Base-by-base conservation (phyloP, 352 stramenopile species). In the Pythium guiyangense region DNA sequence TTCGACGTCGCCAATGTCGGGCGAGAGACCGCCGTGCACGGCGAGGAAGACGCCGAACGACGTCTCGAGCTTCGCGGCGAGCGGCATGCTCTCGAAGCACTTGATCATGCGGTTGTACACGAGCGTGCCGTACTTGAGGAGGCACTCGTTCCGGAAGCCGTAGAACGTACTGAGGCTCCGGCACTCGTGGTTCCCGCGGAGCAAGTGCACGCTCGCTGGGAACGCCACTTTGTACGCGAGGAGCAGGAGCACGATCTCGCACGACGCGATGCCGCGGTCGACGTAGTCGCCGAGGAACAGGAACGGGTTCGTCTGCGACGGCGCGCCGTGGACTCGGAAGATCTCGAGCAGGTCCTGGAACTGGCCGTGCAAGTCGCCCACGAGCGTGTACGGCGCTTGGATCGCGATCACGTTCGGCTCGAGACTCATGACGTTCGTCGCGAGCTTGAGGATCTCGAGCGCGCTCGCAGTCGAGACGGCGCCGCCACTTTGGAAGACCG, bases 121-220 rank as follows among this genome's bases (percentile, higher is more conserved):
- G 12, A 84, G 59, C 18, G 79, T 73, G 9, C 84, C 84, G 59
- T 91, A 94, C 57, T 94, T 94, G 45, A 64, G 60, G 0, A 88
- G 63, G 47, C 98, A 99, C 75, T 99, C 98, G 65, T 98, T 92
- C 49, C 99, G 99, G 66, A 99, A 99, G n/a, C 98, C 98, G 71
- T 99, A 99, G 65, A 99, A 99, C 61, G 97, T 96, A 72, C 98
- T 99, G 37, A 99, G 97, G 39, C 90, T 98, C 12, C 96, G 92
- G 60, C 96, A 98, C 71, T 99, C 97, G 70, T 99, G 97, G 76
- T 99, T 99, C 5, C 97, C 97, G 49, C 97, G 88, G 29, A 99
- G 79, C 27, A 99, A 73, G 70, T 99, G 98, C 54, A 99, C 98
- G 70, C 98, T 98, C 62, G 98, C 73, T 2, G 97, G 97, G 61